A percentile compares a stretch with the other conserved stretches of the same genome.
Conservation (phyloP, 345 rosid genomes). For the Conringia planisiliqua region DNA sequence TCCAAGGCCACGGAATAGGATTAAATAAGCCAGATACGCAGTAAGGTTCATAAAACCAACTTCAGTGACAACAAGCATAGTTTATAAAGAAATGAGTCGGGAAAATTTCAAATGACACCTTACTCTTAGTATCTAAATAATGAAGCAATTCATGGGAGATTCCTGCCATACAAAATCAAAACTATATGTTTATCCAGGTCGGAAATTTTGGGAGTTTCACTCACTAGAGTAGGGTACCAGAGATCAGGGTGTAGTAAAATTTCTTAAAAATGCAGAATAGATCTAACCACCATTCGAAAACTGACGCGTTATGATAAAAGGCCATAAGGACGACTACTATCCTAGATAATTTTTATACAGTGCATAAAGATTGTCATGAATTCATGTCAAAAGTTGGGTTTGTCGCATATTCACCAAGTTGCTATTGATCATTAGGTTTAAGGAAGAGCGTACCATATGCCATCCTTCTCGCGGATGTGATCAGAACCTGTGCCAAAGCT, state of each 20-base stretch:
- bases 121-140: not conserved
- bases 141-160: not conserved
- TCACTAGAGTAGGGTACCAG: not conserved
- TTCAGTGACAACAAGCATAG: not conserved
- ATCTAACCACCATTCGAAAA: not conserved
- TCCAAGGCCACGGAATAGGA: not conserved
- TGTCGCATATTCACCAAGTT: not conserved
- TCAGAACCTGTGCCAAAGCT: constrained; percentile 98
- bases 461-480: constrained; percentile 96
- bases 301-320: not conserved
- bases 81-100: not conserved
- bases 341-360: not conserved
- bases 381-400: not conserved
- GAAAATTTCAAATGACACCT: not conserved
- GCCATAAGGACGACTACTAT: not conserved
- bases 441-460: constrained; percentile 65
- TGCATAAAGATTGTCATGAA: not conserved
- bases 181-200: not conserved
- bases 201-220: not conserved
- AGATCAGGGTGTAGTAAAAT: not conserved
- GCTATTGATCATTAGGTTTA: not conserved
- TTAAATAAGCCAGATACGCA: not conserved
- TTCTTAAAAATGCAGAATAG: not conserved
- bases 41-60: not conserved
- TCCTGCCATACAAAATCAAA: not conserved